A percentile compares a stretch with the other conserved stretches of the same genome.
These are phyloP conservation scores for Ephemerocybe angulata DNA, from an alignment of 768 basidiomycete species.

Conservation along the genomic window DNA sequence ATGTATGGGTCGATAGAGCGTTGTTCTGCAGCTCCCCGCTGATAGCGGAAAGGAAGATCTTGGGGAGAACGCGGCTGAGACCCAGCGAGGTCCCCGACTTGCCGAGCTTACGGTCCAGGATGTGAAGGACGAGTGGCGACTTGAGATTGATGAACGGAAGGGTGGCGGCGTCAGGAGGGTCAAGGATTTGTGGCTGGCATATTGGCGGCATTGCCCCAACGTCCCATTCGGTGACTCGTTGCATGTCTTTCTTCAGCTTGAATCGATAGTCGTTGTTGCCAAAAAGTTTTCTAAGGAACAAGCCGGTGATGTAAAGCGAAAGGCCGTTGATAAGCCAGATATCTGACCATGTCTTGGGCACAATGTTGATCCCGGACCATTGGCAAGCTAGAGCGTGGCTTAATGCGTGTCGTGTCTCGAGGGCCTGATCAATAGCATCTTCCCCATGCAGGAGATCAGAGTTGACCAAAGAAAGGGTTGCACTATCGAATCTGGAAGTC, in stretches of 20 bases:
- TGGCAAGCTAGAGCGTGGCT: slow-evolving; percentile 90
- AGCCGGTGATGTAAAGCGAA: slow-evolving; percentile 83
- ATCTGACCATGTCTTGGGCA: slow-evolving; percentile 90
- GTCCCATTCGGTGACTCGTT: slow-evolving; percentile 84
- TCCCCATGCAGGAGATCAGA: slow-evolving; percentile 83
- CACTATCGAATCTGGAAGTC: slow-evolving; percentile 76
- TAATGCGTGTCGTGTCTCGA: slow-evolving; percentile 84
- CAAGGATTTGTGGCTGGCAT: slow-evolving; percentile 81
- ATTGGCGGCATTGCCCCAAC: slow-evolving; percentile 88
- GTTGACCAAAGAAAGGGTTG: slow-evolving; percentile 76
- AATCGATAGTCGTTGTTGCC: slow-evolving; percentile 98
- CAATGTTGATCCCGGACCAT: slow-evolving; percentile 96
- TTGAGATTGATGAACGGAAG: slow-evolving; percentile 93
- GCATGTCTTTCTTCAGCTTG: slow-evolving; percentile 93
- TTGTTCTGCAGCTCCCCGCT: slow-evolving; percentile 87
- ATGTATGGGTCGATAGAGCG: slow-evolving; percentile 82
- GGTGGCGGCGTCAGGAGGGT: slow-evolving; percentile 77
- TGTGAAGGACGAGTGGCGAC: slow-evolving; percentile 92
- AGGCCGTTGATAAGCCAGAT: slow-evolving; percentile 96
- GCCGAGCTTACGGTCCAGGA: slow-evolving; percentile 87
- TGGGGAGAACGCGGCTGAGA: slow-evolving; percentile 90
- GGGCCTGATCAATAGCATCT: slow-evolving; percentile 87
- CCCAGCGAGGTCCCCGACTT: slow-evolving; percentile 95
- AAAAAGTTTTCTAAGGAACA: slow-evolving; percentile 81
- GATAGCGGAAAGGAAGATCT: slow-evolving; percentile 90